A percentile compares a stretch with the other conserved stretches of the same genome.
phyloP scores from a whole-genome alignment of 192 early-diverging fungal genomes.

The Podila verticillata region DNA sequence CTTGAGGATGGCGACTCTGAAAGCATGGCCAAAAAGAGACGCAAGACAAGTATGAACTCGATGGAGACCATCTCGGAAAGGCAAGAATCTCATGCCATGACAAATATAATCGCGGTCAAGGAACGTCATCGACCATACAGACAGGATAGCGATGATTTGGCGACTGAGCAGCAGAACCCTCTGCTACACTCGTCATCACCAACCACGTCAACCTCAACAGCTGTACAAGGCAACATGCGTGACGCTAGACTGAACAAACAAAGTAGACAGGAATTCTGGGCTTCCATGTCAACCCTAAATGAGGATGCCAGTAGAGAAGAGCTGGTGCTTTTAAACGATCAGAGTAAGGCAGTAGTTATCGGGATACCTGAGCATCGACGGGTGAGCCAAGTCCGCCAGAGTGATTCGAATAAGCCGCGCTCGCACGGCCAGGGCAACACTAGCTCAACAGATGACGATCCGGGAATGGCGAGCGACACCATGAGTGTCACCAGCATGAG shows the following conservation, averaged over 20 bases:
- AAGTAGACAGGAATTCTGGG: constrained; percentile 15
- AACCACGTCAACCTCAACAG: not conserved
- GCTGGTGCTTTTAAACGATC: constrained; percentile 5
- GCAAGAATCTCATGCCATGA: not conserved
- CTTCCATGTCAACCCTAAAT: constrained; percentile 12
- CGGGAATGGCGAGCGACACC: constrained; percentile 23
- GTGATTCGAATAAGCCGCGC: not conserved
- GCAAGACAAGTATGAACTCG: constrained; percentile 9
- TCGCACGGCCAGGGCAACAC: not conserved
- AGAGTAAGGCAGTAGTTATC: not conserved
- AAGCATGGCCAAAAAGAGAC: constrained; percentile 9
- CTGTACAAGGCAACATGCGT: not conserved
- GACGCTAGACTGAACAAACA: not conserved
- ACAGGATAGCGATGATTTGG: constrained; percentile 3
- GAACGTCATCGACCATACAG: not conserved
- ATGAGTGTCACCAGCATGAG: constrained; percentile 48
- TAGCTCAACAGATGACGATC: constrained; percentile 13
- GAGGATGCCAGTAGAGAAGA: constrained; percentile 7
- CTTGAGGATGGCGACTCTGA: constrained; percentile 4
- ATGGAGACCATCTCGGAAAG: constrained; percentile 3
- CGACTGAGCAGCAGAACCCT: constrained; percentile 13
- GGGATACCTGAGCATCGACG: not conserved
- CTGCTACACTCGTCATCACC: not conserved
- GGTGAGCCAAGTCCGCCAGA: not conserved
- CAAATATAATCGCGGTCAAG: not conserved